Base-by-base conservation (phyloP, 306 rosid genomes). In the Prunus mira region DNA sequence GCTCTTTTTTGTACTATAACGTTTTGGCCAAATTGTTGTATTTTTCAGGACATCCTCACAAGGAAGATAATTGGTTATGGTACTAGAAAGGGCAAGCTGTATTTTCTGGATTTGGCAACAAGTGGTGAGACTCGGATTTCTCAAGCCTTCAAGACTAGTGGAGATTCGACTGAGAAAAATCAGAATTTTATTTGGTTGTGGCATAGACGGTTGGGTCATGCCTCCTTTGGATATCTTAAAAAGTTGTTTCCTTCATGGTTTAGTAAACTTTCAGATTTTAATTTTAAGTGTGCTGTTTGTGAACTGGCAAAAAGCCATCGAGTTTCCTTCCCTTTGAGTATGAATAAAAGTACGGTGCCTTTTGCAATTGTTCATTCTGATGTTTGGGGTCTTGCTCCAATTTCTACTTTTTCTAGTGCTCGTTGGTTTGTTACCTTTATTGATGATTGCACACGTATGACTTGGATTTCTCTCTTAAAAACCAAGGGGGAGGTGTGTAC, bases 61-160 rank as follows among this genome's bases (percentile, higher is more conserved):
- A 20, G 62, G 24, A 70, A 70, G 72, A 50, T 9, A 14, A 51
- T 70, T 70, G 62, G 74, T 22, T 20, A 18, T 69, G 20, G 60
- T 49, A 69, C 4, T 50, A 69, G 38, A 5, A 32, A 6, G 38
- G 38, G 38, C 38, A 32, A 32, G 38, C 38, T 32, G 38, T 32
- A 32, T 57, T 50, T 25, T n/a, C 5, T 51, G 7, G 74, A 70
- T 20, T 10, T 46, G 13, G 50, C 50, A 5, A 12, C 10, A 2
- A 25, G 17, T 2, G 41, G 43, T 11, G 22, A 10, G 6, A 12
- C 3, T 2, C 1, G 15, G 32, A 20, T 28, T 11, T 50, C 62
- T 2, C 14, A 46, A 12, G 56, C 56, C 18, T 51, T 13, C 60
- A 49, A 27, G 15, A 28, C 17, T 20, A 3, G 64, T 54, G 4